These are phyloP conservation scores for Coemansia asiatica DNA, from an alignment of 192 early-diverging fungal species.

Conservation along the genomic window DNA sequence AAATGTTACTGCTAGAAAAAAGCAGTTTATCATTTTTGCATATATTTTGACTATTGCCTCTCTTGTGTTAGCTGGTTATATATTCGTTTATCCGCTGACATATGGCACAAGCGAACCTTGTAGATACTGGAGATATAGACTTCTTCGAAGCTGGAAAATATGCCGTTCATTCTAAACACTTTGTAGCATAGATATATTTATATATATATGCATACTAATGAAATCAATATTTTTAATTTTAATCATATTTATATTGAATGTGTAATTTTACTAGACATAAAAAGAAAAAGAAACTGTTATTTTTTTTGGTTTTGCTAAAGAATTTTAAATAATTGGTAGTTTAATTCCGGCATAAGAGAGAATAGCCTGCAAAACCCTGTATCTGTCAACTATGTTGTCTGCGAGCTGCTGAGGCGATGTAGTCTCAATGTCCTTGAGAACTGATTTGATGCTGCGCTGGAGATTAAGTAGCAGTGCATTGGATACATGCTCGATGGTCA, in stretches of 20 bases:
- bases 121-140: background rate
- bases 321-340: constrained; percentile 26
- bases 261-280: no score
- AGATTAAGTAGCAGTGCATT: constrained; percentile 22
- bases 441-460: constrained; percentile 24
- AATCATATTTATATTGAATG: no score
- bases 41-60: background rate
- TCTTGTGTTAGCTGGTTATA: background rate
- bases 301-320: no score
- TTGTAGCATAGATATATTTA: background rate
- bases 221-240: no score
- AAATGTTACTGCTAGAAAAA: no score
- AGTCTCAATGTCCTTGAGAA: constrained; percentile 12
- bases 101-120: constrained; percentile 23
- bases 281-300: no score
- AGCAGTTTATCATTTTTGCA: no score
- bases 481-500: constrained; percentile 26
- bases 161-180: constrained; percentile 11
- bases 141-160: constrained; percentile 14
- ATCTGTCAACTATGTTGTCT: constrained; percentile 25
- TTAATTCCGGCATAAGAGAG: constrained; percentile 20
- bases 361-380: constrained; percentile 25
- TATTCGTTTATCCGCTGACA: constrained; percentile 24
- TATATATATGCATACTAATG: background rate
- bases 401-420: constrained; percentile 20